A percentile compares a stretch with the other conserved stretches of the same genome.
phyloP scores from a whole-genome alignment of 1,139 yeast species.

The Suhomyces bokatorum region DNA sequence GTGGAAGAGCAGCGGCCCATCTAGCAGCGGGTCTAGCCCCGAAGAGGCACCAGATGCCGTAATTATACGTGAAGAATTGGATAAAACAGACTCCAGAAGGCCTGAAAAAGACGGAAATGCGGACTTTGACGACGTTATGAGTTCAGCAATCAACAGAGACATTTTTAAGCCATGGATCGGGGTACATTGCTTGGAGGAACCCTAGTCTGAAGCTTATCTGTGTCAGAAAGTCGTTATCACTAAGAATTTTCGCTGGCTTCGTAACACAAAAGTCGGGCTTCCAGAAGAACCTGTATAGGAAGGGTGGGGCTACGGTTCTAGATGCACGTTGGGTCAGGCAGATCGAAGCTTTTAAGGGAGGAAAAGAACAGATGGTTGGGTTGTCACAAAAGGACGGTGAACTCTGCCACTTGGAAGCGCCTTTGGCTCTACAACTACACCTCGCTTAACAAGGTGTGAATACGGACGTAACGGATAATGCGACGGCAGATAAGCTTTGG shows the following conservation, averaged over 20 bases:
- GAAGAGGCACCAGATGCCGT: background rate
- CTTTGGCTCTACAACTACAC: no score
- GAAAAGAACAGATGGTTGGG: no score
- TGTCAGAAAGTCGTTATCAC: constrained; percentile 3
- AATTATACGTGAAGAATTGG: background rate
- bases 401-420: no score
- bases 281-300: background rate
- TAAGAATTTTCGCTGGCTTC: constrained; percentile 3
- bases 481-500: background rate
- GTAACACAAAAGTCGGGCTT: background rate
- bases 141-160: background rate
- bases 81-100: background rate
- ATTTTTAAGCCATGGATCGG: background rate
- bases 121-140: background rate
- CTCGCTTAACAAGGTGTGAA: background rate
- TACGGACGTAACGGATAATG: background rate
- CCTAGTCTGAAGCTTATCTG: background rate
- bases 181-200: background rate
- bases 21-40: background rate
- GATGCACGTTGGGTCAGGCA: no score
- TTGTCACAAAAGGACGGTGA: no score
- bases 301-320: no score
- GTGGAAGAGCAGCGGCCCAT: background rate
- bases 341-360: no score
- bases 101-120: background rate